A percentile compares a stretch with the other conserved stretches of the same genome.
phyloP scores from a whole-genome alignment of 129 eudicot species.

The Helianthus tuberosus region DNA sequence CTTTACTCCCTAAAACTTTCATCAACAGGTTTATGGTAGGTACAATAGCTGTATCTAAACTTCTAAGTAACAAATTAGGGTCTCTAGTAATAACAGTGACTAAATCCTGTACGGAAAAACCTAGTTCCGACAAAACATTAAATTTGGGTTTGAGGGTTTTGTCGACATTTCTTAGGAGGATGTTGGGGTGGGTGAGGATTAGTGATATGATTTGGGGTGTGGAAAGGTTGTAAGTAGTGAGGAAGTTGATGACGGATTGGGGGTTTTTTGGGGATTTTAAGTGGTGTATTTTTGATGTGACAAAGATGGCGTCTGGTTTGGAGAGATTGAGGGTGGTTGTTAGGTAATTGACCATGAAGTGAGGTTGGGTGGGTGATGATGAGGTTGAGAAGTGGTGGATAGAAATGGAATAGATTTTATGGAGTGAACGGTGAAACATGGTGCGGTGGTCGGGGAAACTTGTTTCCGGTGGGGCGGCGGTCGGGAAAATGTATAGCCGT shows the following conservation, averaged over 20 bases:
- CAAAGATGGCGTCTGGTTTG: conserved; percentile 34
- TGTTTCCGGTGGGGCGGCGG: too few species aligned
- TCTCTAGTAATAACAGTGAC: conserved; percentile 6
- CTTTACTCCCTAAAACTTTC: conserved; percentile 29
- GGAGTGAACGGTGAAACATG: too few species aligned
- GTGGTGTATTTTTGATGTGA: conserved; percentile 31
- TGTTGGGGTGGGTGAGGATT: conserved; percentile 25
- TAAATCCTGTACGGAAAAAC: conserved; percentile 39
- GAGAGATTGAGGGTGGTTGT: conserved; percentile 36
- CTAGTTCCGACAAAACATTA: conserved; percentile 24
- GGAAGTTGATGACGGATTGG: conserved; percentile 29
- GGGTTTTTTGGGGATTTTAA: conserved; percentile 39
- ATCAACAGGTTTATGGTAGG: conserved; percentile 30
- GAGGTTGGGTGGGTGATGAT: conserved; percentile 14
- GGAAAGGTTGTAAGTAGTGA: conserved; percentile 18
- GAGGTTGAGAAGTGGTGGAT: background rate
- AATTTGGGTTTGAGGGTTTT: conserved; percentile 45
- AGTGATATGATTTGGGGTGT: conserved; percentile 35
- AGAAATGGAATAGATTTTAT: background rate
- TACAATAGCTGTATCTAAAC: conserved; percentile 16
- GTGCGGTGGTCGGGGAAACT: too few species aligned
- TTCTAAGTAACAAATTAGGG: conserved; percentile 26
- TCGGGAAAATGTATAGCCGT: too few species aligned
- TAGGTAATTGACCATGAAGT: conserved; percentile 30
- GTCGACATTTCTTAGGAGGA: conserved; percentile 26